These are phyloP conservation scores for Exophiala oligosperma DNA, from an alignment of 2,329 filamentous ascomycete species.

Conservation along the genomic window DNA sequence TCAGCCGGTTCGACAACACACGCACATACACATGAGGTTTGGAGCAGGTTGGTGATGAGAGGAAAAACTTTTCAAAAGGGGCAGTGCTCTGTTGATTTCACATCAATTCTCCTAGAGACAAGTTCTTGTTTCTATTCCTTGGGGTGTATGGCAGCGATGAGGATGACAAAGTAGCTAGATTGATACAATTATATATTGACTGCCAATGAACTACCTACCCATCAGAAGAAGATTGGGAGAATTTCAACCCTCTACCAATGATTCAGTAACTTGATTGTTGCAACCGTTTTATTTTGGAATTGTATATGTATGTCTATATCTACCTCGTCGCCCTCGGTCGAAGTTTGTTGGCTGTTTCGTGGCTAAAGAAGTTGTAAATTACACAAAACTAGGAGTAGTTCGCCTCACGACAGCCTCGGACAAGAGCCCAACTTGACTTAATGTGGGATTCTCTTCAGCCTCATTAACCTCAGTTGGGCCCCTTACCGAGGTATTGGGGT, in stretches of 20 bases:
- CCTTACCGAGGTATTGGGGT: too few relatives aligned
- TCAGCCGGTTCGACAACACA: slow-evolving; percentile 13
- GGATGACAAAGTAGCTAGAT: slow-evolving; percentile 20
- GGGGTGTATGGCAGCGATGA: slow-evolving; percentile 1
- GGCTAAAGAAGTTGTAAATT: too few relatives aligned
- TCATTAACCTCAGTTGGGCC: too few relatives aligned
- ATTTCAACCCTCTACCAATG: slow-evolving; percentile 28
- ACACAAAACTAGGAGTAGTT: neutral
- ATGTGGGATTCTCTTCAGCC: too few relatives aligned
- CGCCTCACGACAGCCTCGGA: neutral
- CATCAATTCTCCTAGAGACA: slow-evolving; percentile 22
- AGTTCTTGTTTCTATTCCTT: slow-evolving; percentile 10
- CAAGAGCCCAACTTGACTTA: too few relatives aligned
- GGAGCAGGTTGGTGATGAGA: slow-evolving; percentile 7
- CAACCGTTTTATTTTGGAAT: too few relatives aligned
- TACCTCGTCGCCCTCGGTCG: too few relatives aligned
- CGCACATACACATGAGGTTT: neutral
- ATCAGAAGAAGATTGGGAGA: slow-evolving; percentile 10
- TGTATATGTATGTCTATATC: too few relatives aligned
- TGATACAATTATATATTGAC: slow-evolving; percentile 13
- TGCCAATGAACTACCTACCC: neutral
- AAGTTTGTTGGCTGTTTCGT: too few relatives aligned
- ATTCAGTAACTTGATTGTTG: too few relatives aligned
- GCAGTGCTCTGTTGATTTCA: slow-evolving; percentile 9
- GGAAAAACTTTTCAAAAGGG: neutral